phyloP scores from a whole-genome alignment of 176 grass and related monocot species.

The Carex parvula region DNA sequence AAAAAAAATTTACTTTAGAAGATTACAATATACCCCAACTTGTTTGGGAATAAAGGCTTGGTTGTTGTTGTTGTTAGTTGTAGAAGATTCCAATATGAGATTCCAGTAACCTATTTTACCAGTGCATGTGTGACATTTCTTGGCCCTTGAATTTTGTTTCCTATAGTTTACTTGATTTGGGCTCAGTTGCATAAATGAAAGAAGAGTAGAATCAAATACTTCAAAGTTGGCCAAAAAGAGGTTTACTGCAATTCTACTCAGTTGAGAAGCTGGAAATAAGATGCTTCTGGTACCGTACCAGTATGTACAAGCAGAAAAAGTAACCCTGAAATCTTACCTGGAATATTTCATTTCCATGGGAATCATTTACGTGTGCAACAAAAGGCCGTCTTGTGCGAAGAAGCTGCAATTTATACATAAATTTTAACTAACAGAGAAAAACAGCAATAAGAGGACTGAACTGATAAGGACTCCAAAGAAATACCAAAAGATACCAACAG shows the following conservation, averaged over 20 bases:
- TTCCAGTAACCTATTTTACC: background rate
- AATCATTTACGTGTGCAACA: conserved; percentile 75
- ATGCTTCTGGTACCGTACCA: background rate
- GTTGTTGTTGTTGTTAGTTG: no score
- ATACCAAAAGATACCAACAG: background rate
- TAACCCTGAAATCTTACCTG: conserved; percentile 44
- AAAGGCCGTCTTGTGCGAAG: conserved; percentile 83
- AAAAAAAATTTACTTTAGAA: background rate
- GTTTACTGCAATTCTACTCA: background rate
- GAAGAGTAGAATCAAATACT: background rate
- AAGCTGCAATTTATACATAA: conserved; percentile 51
- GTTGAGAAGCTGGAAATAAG: background rate
- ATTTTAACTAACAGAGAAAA: background rate
- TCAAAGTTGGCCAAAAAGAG: background rate
- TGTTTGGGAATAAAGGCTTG: no score
- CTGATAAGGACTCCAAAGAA: background rate
- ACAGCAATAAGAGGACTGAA: background rate
- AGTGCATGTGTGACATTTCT: background rate
- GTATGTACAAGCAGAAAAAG: background rate
- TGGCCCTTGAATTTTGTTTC: background rate
- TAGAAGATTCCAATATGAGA: background rate
- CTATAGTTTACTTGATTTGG: background rate
- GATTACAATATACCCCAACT: background rate
- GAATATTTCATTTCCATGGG: conserved; percentile 78
- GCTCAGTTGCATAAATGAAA: background rate